Conservation (phyloP, 2,329 filamentous ascomycete genomes). For the Hypoxylon sp. region DNA sequence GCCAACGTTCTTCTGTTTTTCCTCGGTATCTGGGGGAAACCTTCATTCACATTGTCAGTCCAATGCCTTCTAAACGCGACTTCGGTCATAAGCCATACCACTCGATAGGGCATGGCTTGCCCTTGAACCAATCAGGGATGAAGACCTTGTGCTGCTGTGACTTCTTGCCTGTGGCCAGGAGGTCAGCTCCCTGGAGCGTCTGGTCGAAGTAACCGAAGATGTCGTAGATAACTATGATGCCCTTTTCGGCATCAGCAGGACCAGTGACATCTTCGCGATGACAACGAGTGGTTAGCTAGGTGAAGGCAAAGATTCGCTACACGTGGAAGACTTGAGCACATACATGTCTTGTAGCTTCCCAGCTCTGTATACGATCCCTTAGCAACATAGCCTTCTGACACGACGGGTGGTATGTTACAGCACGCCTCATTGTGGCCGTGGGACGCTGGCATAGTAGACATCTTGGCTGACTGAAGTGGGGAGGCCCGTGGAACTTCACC, state of each 20-base stretch:
- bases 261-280: constrained; percentile 63
- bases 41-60: constrained; percentile 3
- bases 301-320: neutral
- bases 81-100: constrained; percentile 47
- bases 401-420: constrained; percentile 71
- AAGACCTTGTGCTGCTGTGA: constrained; percentile 84
- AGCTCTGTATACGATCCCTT: constrained; percentile 71
- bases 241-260: constrained; percentile 65
- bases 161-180: constrained; percentile 68
- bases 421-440: constrained; percentile 69
- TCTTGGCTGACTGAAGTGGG: constrained; percentile 46
- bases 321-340: constrained; percentile 23
- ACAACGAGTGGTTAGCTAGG: constrained; percentile 10
- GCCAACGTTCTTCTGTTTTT: constrained; percentile 72
- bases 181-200: constrained; percentile 78
- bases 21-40: constrained; percentile 75
- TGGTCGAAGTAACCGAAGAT: constrained; percentile 81
- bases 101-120: constrained; percentile 72
- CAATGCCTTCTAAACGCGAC: too few species aligned
- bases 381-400: constrained; percentile 66
- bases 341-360: constrained; percentile 68
- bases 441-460: constrained; percentile 66
- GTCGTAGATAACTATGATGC: constrained; percentile 74
- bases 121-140: constrained; percentile 93
- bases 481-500: neutral